phyloP scores from a whole-genome alignment of 1,284 basidiomycete species.

The Moesziomyces sp. region DNA sequence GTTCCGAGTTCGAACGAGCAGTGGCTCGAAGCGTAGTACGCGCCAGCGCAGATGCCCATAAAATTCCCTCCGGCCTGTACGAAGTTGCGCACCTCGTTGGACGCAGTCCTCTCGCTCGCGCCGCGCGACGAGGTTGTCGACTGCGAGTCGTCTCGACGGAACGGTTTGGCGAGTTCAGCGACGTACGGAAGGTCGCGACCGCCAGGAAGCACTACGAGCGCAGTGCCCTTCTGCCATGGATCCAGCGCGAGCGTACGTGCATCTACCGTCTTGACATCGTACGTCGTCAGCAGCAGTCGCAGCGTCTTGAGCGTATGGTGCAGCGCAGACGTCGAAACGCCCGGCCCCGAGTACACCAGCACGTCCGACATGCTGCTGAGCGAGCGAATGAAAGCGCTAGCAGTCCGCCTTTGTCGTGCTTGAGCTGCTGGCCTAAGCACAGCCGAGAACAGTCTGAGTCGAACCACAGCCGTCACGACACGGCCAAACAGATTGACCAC shows the following conservation, averaged over 20 bases:
- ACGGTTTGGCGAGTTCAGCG: constrained; percentile 27
- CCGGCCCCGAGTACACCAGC: constrained; percentile 59
- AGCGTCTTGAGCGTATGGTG: constrained; percentile 57
- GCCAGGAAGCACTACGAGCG: constrained; percentile 58
- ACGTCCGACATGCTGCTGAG: constrained; percentile 55
- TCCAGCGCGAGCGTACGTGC: constrained; percentile 51
- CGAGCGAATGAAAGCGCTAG: background rate
- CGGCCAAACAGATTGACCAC: no score
- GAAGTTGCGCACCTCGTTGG: constrained; percentile 73
- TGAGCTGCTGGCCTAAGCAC: no score
- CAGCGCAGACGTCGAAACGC: constrained; percentile 59
- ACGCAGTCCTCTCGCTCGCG: constrained; percentile 12
- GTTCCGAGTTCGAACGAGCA: constrained; percentile 72
- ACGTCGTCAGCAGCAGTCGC: constrained; percentile 44
- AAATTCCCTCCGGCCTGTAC: constrained; percentile 76
- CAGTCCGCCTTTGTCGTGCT: no score
- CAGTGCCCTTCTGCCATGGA: constrained; percentile 53
- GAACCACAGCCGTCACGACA: no score
- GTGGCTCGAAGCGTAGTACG: constrained; percentile 71
- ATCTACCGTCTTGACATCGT: constrained; percentile 57
- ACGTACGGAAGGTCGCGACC: constrained; percentile 61
- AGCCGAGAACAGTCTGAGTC: no score
- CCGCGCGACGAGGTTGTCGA: background rate
- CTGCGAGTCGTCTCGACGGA: constrained; percentile 14
- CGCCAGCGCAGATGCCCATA: constrained; percentile 76